These are phyloP conservation scores for Arabis alpina DNA, from an alignment of 345 rosid species.

Conservation along the genomic window DNA sequence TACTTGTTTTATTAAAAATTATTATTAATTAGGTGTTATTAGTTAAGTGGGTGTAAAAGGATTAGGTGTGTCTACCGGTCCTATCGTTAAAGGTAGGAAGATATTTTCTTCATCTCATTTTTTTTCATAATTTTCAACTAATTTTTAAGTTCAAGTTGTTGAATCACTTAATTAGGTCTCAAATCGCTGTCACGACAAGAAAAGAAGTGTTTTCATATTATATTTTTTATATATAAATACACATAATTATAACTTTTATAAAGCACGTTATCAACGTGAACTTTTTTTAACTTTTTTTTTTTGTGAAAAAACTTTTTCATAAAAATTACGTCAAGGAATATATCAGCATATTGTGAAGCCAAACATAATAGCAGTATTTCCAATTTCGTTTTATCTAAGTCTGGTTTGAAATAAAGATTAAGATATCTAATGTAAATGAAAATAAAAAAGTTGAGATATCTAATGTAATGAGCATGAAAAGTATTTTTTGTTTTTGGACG, in stretches of 20 bases:
- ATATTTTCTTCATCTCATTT: slow-evolving; percentile 27
- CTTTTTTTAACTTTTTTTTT: slow-evolving; percentile 23
- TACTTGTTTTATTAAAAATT: slow-evolving; percentile 14
- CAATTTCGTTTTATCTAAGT: no score
- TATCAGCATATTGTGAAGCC: slow-evolving; percentile 18
- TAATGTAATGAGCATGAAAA: neutral
- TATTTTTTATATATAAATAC: neutral
- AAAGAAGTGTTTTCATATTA: slow-evolving; percentile 5
- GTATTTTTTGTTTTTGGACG: neutral
- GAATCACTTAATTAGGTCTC: slow-evolving; percentile 41
- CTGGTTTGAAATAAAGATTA: no score
- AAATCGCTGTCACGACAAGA: slow-evolving; percentile 30
- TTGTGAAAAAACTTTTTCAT: slow-evolving; percentile 3
- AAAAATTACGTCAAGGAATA: slow-evolving; percentile 25
- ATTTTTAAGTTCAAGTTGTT: slow-evolving; percentile 40
- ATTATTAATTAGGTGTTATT: slow-evolving; percentile 40
- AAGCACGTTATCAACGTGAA: slow-evolving; percentile 36
- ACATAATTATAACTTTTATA: slow-evolving; percentile 1
- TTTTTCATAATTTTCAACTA: slow-evolving; percentile 23
- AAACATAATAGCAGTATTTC: neutral
- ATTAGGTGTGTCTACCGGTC: slow-evolving; percentile 47
- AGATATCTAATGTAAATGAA: no score
- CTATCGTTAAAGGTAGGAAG: slow-evolving; percentile 36
- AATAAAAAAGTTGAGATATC: no score
- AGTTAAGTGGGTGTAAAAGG: slow-evolving; percentile 36